A percentile compares a stretch with the other conserved stretches of the same genome.
Conservation (phyloP, 1,284 basidiomycete species). For the Fomitopsis betulina region DNA sequence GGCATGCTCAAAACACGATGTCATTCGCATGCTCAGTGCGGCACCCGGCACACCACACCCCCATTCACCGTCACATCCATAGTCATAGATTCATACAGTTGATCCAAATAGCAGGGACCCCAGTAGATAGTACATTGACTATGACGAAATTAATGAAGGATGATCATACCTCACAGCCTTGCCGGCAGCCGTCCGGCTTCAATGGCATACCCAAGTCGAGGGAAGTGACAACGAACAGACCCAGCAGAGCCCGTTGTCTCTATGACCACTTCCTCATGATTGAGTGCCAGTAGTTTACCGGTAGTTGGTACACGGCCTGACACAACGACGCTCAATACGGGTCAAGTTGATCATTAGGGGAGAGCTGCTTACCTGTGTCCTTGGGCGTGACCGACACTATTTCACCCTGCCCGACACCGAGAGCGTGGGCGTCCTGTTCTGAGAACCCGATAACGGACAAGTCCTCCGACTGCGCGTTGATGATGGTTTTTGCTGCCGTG, state of each 20-base stretch:
- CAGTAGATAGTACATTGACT: no score
- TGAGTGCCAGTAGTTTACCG: conserved; percentile 48
- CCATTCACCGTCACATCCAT: no score
- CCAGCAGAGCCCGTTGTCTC: conserved; percentile 38
- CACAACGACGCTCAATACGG: conserved; percentile 12
- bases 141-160: no score
- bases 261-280: conserved; percentile 43
- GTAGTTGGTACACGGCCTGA: conserved; percentile 37
- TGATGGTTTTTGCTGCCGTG: conserved; percentile 42
- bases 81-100: no score
- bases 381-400: conserved; percentile 41
- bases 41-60: no score
- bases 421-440: conserved; percentile 35
- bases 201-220: conserved; percentile 29
- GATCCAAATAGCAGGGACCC: no score
- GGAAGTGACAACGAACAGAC: conserved; percentile 47
- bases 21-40: no score
- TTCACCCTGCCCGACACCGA: conserved; percentile 36
- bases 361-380: conserved; percentile 39
- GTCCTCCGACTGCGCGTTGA: conserved; percentile 31
- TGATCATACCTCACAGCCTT: conserved; percentile 8
- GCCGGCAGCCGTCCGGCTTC: conserved; percentile 8
- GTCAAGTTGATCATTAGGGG: not conserved
- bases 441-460: conserved; percentile 43
- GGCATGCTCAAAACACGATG: no score